Base-by-base conservation (phyloP, 2,329 filamentous ascomycete species). In the Calcarisporium arbuscula region DNA sequence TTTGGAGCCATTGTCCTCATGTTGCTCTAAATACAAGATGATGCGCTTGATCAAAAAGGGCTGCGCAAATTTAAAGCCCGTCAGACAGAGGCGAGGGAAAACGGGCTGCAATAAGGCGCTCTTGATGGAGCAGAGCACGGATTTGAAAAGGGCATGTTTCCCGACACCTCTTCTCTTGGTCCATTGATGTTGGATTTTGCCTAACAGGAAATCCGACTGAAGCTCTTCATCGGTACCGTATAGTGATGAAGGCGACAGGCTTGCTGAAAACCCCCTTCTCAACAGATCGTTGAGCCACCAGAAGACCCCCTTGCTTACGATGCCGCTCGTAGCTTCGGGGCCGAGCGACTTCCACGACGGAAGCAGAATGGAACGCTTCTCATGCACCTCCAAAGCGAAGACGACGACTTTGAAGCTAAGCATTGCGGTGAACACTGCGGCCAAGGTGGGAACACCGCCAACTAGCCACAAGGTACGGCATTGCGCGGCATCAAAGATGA, bases 21-120 rank as follows among this genome's bases (percentile, higher is more conserved):
- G 42, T 18, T 52, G 49, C 10, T 47, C 40, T 1, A 52, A 51
- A 12, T 56, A 56, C 21, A 47, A 44, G 26, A 63, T 50, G 4
- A 54, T 48, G 17, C 52, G 50, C 22, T 56, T 47, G 38, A 68
- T 54, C 11, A 69, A 56, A 17, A 67, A 62, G 0, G 65, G 65
- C 39, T 68, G 63, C 11, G 57, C 51, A 32, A 67, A 65, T 5
- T 46, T 56, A 36, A 68, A 64, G 1, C 50, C 62, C 2, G 53
- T 50, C 19, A 58, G 53, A 15, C 47, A 46, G 8, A 65, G 42
- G 1, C 64, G 53, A 25, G 22, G 22, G 14, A 25, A 14, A 14
- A 25, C 14, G 14, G 22, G 10, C 22, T 10, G 14, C 10, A 25
- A 9, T 14, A 25, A 14, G 14, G 22, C 22, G 10, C 22, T 14